phyloP scores from a whole-genome alignment of 202 grass and related monocot genomes.

The Carex arenaria region DNA sequence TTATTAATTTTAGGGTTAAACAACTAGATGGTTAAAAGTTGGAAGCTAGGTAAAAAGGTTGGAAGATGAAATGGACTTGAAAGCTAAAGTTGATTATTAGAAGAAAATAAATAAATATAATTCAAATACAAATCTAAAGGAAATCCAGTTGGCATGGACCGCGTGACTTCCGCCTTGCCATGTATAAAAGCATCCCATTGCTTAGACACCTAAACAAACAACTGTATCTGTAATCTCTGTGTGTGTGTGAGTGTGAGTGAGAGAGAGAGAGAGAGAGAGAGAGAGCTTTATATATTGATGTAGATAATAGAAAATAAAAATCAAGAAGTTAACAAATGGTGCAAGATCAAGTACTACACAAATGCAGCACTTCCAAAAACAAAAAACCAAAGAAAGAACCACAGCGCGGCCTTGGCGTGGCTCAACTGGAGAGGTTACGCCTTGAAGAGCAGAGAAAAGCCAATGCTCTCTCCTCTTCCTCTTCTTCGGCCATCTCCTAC shows the following conservation, averaged over 20 bases:
- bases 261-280: neutral
- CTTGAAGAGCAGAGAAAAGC: slow-evolving; percentile 84
- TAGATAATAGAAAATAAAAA: slow-evolving; percentile 17
- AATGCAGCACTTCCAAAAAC: slow-evolving; percentile 46
- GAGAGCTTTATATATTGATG: slow-evolving; percentile 2
- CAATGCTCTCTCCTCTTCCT: slow-evolving; percentile 7
- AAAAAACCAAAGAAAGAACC: slow-evolving; percentile 78
- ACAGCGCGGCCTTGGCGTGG: slow-evolving; percentile 88
- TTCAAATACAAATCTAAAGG: neutral
- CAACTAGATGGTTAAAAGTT: too few relatives aligned
- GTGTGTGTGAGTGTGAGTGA: slow-evolving; percentile 16
- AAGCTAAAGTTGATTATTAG: neutral
- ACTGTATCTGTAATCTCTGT: neutral
- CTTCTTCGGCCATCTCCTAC: slow-evolving; percentile 12
- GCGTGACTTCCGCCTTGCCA: neutral
- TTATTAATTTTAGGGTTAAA: too few relatives aligned
- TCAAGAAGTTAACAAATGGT: slow-evolving; percentile 48
- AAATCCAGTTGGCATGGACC: slow-evolving; percentile 15
- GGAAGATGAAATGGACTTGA: too few relatives aligned
- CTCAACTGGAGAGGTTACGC: slow-evolving; percentile 93
- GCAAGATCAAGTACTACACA: slow-evolving; percentile 39
- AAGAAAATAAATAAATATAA: neutral
- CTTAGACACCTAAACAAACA: neutral
- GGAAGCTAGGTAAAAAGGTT: too few relatives aligned
- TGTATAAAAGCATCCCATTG: neutral